phyloP scores from a whole-genome alignment of 2,329 filamentous ascomycete species.

The Metarhizium rileyi region DNA sequence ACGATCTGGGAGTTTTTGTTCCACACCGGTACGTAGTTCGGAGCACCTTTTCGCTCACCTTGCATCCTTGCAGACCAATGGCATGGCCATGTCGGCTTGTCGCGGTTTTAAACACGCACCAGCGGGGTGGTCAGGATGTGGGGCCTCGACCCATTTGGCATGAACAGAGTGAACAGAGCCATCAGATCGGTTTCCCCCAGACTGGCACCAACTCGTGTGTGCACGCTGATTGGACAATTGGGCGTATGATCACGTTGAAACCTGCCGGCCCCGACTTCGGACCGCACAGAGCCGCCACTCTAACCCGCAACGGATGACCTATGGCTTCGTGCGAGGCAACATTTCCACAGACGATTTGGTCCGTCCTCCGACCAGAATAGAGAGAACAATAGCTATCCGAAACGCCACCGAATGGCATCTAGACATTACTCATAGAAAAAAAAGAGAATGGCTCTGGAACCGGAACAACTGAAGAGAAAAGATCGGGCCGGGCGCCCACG shows the following conservation, averaged over 20 bases:
- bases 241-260: not conserved
- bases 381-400: not conserved
- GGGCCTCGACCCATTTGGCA: not conserved
- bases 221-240: not conserved
- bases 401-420: not conserved
- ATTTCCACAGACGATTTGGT: too few species aligned
- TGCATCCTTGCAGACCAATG: not conserved
- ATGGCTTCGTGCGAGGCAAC: too few species aligned
- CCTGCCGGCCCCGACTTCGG: slow-evolving; percentile 5
- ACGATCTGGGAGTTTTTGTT: not conserved
- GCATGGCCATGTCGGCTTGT: slow-evolving; percentile 17
- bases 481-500: too few species aligned
- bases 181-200: not conserved
- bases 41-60: not conserved
- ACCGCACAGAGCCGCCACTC: slow-evolving; percentile 4
- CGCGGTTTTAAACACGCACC: slow-evolving; percentile 15
- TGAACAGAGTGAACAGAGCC: not conserved
- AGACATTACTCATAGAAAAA: too few species aligned
- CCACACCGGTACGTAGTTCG: not conserved
- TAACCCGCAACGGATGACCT: too few species aligned
- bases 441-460: too few species aligned
- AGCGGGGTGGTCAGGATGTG: not conserved
- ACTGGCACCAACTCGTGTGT: not conserved
- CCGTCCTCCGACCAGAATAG: not conserved
- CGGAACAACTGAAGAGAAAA: too few species aligned